Evolutionary conservation across 352 stramenopile species (phyloP), one percentile per base, ranked within the genome.

Genomic region (Globisporangium perplexum): DNA sequence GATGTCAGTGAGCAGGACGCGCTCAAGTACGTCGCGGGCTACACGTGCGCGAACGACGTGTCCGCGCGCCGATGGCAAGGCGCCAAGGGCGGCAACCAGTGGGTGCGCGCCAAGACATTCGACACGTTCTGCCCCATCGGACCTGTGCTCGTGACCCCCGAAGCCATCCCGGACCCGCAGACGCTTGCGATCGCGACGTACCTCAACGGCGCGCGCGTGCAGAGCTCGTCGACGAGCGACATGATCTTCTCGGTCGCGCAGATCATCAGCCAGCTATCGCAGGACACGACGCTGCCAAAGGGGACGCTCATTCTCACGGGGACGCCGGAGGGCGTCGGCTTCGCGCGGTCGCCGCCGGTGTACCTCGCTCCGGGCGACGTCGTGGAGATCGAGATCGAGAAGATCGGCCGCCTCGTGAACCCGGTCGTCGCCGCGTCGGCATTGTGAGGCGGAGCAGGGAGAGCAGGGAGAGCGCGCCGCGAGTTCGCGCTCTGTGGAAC

Each of bases 181-280:
- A 69, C 69, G 17, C 73, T 96, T 7, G 57, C 67, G 28, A 90
- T 96, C 52, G 67, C 72, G 22, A 96, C 86, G 20, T 72, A 77
- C 42, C 53, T 97, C 35, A 96, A 97, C 55, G 83, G 79, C 31
- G 66, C 86, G 36, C 69, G 78, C 44, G 82, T 95, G 67, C 90
- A 97, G 60, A 77, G 93, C 52, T 95, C 85, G 23, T 93, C 74
- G 50, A 97, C 90, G 42, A 55, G 68, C 24, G 88, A 96, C 70
- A 96, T 97, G 84, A 95, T 97, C 63, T 97, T 96, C 65, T 85
- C 74, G 3, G 81, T 97, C 0, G 74, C 83, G 2, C 72, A 93
- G 61, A 65, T 96, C 28, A 94, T 97, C 54, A 92, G 82, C 55
- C 82, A 92, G 63, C 71, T 96, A 4, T 96, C 86, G 12, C 82